Evolutionary conservation across 2,329 filamentous ascomycete genomes (phyloP), one percentile per base, ranked within the genome.

Genomic region (Pseudofabraea citricarpa): DNA sequence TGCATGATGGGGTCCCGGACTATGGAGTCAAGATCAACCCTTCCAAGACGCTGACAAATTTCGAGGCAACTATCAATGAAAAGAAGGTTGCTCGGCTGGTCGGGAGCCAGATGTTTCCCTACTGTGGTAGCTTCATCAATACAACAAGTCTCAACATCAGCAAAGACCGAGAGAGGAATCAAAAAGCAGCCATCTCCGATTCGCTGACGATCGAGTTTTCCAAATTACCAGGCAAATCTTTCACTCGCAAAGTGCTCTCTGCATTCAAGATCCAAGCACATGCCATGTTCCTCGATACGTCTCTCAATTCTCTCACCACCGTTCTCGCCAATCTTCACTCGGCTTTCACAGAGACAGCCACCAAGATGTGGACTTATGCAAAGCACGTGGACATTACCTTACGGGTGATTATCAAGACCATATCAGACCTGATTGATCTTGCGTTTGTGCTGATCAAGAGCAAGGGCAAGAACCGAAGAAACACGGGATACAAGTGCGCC

Each of bases 231-330:
- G 91, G 91, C 4, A 80, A 81, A 52, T 82, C 80, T 9, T 94
- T 96, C 55, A 79, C 86, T 59, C 79, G 87, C 38, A 96, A 93
- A 65, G 74, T 87, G 12, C 68, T 95, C 32, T 81, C 74, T 55
- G 68, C 81, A 3, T 89, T 97, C 70, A 90, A 90, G 62, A 81
- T 93, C 41, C 88, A 95, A 60, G 83, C 90, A 40, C 86, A 93
- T 55, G 71, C 80, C 39, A 90, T 94, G 81, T 86, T 89, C 61
- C 83, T 87, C 55, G 89, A 94, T 62, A 87, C 86, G 4, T 66
- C 73, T 3, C 83, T 91, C 69, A 97, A 97, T 66, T 77, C 81
- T 3, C 60, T 75, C 6, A 53, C 61, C 4, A 87, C 82, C 0
- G 85, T 93, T 10, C 70, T 91, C 4, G 64, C 67, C n/a, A 95